Evolutionary conservation across 202 grass and related monocot genomes (phyloP).

Genomic region (Bolboschoenoplectus hybrid): DNA sequence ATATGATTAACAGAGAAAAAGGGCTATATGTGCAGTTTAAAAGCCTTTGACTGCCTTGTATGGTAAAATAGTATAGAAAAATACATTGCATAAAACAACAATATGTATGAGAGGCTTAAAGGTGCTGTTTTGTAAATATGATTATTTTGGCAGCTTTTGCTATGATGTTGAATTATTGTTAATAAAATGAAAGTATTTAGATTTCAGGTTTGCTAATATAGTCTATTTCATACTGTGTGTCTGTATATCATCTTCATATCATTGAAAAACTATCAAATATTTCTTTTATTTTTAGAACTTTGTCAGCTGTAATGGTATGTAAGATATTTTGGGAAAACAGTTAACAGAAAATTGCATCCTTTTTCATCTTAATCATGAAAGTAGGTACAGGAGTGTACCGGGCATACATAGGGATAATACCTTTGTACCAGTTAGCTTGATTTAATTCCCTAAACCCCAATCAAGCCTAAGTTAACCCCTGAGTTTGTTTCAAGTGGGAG

Average conservation of each 20-base stretch:
- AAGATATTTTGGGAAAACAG: not conserved
- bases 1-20: constrained; percentile 29
- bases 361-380: not conserved
- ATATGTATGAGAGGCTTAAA: not conserved
- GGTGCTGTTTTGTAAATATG: constrained; percentile 24
- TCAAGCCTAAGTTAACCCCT: not conserved
- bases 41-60: constrained; percentile 12
- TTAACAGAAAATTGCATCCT: not conserved
- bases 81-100: constrained; percentile 16
- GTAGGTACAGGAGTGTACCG: not conserved
- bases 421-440: not conserved
- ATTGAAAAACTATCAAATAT: not conserved
- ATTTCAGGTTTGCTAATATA: not conserved
- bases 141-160: constrained; percentile 23
- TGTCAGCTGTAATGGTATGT: not conserved
- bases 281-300: constrained; percentile 9
- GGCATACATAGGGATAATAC: not conserved
- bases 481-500: not conserved
- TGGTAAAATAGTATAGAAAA: not conserved
- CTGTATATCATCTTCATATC: not conserved
- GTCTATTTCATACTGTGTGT: not conserved
- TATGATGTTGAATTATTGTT: constrained; percentile 33
- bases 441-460: not conserved
- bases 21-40: constrained; percentile 16
- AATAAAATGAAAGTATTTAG: constrained; percentile 2